Evolutionary conservation across 352 stramenopile species (phyloP), one percentile per base, ranked within the genome.

Genomic region (Detonula confervacea): DNA sequence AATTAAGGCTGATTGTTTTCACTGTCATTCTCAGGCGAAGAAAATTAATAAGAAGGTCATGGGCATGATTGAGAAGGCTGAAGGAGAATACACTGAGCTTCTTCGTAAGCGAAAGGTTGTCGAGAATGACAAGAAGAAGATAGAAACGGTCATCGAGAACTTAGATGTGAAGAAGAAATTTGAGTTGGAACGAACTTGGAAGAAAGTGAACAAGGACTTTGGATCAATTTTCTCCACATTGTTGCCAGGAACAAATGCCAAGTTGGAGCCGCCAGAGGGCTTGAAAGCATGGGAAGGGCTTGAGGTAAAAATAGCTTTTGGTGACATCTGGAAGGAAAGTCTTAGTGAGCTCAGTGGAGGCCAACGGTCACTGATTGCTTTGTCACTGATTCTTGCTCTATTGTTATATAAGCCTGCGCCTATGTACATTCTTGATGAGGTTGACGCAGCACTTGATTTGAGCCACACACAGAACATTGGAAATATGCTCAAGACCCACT

Each of bases 31-130:
- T 49, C 44, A 92, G 87, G 78, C 81, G 27, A 98, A 98, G 81
- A 99, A 99, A 78, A 98, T 99, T 71, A 99, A 99, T 90, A 99
- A 99, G 84, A 99, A 99, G 77, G 97, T 99, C 3, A 99, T 99
- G 96, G 97, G 96, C 33, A 99, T 99, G 97, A 99, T 99, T 81
- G 98, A 99, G 62, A 99, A 98, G 89, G 97, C 97, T 0, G 97
- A 99, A 86, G 93, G 96, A 54, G 97, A 99, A 81, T 99, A 99
- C 87, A 96, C 98, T 51, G 97, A 98, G 12, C 89, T 99, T 65
- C 96, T 98, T 83, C 95, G 97, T 74, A 99, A 99, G 89, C 90
- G 93, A 8, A 95, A 98, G 71, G 98, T 99, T 70, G 98, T 99
- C 54, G 97, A 99, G 77, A 99, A 98, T 47, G 97, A 99, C 81